Percentiles rank a stretch among this genome's conserved stretches.
Evolutionary conservation across 2,329 filamentous ascomycete genomes (phyloP).

Genomic region (Fusarium illudens): DNA sequence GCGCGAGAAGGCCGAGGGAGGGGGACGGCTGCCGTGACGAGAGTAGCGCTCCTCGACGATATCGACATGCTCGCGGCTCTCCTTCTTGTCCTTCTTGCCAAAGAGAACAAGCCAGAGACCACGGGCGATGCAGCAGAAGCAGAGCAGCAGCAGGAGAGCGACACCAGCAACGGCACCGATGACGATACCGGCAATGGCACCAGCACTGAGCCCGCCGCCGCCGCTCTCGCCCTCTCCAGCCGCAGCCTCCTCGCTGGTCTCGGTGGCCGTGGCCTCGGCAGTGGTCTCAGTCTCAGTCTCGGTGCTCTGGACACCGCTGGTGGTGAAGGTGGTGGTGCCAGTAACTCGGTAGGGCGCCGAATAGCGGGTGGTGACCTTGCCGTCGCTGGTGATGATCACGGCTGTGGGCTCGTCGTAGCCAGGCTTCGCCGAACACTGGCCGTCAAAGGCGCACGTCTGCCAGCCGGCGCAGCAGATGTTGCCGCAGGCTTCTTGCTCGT

Average conservation of each 20-base stretch:
- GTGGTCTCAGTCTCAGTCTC: conserved; percentile 60
- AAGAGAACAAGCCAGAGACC: conserved; percentile 71
- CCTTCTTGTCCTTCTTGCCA: conserved; percentile 62
- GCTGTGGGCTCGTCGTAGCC: conserved; percentile 55
- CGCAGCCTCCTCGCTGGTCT: conserved; percentile 49
- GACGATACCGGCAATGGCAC: conserved; percentile 83
- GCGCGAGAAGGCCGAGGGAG: conserved; percentile 49
- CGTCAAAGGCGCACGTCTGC: conserved; percentile 70
- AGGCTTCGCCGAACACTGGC: conserved; percentile 66
- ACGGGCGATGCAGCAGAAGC: conserved; percentile 76
- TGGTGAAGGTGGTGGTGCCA: conserved; percentile 63
- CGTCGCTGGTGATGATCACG: conserved; percentile 56
- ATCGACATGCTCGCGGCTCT: conserved; percentile 64
- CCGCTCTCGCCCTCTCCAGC: conserved; percentile 44
- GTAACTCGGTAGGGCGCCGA: conserved; percentile 62
- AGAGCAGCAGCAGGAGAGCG: conserved; percentile 72
- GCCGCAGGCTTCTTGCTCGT: conserved; percentile 70
- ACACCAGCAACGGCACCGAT: conserved; percentile 76
- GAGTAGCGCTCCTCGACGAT: conserved; percentile 70
- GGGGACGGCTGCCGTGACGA: conserved; percentile 53
- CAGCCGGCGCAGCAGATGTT: conserved; percentile 73
- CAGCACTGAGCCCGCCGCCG: conserved; percentile 66
- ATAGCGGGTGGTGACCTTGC: conserved; percentile 64
- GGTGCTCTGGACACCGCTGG: conserved; percentile 59
- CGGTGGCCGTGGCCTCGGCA: conserved; percentile 61